Percentiles rank a stretch among this genome's conserved stretches.
Conservation (phyloP, 1,284 basidiomycete genomes). For the Stereum hirsutum region DNA sequence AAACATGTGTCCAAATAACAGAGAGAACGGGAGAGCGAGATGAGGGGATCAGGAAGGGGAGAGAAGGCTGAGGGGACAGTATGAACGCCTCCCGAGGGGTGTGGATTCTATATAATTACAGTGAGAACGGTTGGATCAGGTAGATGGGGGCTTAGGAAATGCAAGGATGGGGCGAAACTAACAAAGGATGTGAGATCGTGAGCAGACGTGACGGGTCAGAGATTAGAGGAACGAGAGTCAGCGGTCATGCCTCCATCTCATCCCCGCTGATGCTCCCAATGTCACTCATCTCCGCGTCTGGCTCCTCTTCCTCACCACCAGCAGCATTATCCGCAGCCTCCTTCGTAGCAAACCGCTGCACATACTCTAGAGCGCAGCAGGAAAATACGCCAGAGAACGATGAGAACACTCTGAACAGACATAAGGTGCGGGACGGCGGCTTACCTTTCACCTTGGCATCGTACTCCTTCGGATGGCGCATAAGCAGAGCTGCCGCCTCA, state of each 20-base stretch:
- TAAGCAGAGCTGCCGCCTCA: conserved; percentile 92
- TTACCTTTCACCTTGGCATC: conserved; percentile 85
- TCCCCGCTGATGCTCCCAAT: conserved; percentile 83
- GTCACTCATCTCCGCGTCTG: conserved; percentile 89
- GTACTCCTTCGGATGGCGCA: conserved; percentile 95
- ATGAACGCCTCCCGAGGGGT: too few species aligned
- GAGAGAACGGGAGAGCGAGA: background rate
- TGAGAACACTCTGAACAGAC: background rate
- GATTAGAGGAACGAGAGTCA: too few species aligned
- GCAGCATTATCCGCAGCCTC: conserved; percentile 65
- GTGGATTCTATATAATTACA: too few species aligned
- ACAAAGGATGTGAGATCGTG: too few species aligned
- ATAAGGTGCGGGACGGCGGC: conserved; percentile 14
- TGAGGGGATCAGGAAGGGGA: too few species aligned
- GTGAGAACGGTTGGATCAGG: too few species aligned
- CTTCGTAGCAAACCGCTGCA: conserved; percentile 77
- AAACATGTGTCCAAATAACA: too few species aligned
- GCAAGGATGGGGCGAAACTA: too few species aligned
- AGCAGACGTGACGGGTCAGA: too few species aligned
- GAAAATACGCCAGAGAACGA: background rate
- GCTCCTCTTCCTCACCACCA: conserved; percentile 49
- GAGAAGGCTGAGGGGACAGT: too few species aligned
- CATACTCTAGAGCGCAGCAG: conserved; percentile 55
- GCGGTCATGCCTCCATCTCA: conserved; percentile 22
- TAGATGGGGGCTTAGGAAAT: too few species aligned